Evolutionary conservation across 352 stramenopile species (phyloP), one percentile per base, ranked within the genome.

Genomic region (Globisporangium lucens): DNA sequence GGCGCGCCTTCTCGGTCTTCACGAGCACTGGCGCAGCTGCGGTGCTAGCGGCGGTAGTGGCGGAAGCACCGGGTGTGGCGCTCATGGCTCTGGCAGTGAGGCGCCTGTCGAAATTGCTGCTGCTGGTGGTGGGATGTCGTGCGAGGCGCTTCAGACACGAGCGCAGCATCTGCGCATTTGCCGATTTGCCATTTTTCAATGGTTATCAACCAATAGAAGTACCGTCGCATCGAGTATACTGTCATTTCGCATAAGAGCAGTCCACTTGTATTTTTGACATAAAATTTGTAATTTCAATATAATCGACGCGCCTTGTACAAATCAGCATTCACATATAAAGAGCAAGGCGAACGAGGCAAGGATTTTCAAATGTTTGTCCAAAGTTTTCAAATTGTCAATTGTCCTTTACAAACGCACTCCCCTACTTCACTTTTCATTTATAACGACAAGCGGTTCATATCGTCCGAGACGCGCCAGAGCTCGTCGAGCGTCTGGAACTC

Each of bases 371-470:
- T 6, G 5, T 6, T 33, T 33, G 30, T 33, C 30, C 30, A 33
- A 33, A 33, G 35, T 13, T 29, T 5, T 57, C 24, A 57, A 13
- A 15, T 57, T 57, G 52, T n/a, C 24, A 36, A 57, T 57, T 57
- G 22, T 22, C 52, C 52, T 57, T 57, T 57, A 57, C 20, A 35
- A 57, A 57, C 52, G 6, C 52, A 35, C 15, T 57, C 22, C 24
- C 38, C 10, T 13, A 20, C 24, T 36, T 35, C 24, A 17, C 24
- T 20, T 20, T 56, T 35, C 38, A 20, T 47, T 86, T 70, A 94
- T 78, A 94, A 79, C 61, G 86, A 94, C 65, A 94, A 62, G 59
- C 86, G 83, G 61, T 90, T 85, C 86, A 94, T 92, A 61, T 94
- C 86, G 61, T 82, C 85, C n/a, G 86, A 94, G 59, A 94, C 86